phyloP scores from a whole-genome alignment of 805 yeast genomes.

The Candida piceae region DNA sequence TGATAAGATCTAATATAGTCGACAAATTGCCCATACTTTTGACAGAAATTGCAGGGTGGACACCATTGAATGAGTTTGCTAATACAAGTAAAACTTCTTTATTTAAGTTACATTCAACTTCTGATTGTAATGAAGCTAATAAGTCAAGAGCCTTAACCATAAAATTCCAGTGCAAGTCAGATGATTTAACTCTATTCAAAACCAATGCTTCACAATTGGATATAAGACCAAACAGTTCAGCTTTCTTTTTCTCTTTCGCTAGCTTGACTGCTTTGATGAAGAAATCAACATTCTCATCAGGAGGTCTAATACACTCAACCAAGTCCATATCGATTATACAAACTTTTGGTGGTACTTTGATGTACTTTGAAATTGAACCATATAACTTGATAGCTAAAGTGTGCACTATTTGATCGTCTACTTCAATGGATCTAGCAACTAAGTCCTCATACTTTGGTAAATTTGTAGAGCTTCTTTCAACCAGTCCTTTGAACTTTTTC shows the following conservation, averaged over 20 bases:
- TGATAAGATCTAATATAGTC: slow-evolving; percentile 34
- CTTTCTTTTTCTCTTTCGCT: slow-evolving; percentile 61
- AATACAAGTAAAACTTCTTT: slow-evolving; percentile 38
- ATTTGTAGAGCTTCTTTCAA: slow-evolving; percentile 53
- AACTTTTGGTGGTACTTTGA: slow-evolving; percentile 45
- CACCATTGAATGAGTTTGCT: slow-evolving; percentile 44
- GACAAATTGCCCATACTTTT: slow-evolving; percentile 57
- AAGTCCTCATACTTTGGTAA: slow-evolving; percentile 43
- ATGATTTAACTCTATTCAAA: slow-evolving; percentile 18
- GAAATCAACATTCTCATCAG: slow-evolving; percentile 46
- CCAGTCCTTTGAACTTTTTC: slow-evolving; percentile 51
- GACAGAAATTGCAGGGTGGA: slow-evolving; percentile 65
- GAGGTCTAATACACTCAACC: slow-evolving; percentile 51
- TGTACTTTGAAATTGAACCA: slow-evolving; percentile 32
- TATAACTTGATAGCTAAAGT: slow-evolving; percentile 50
- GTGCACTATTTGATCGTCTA: slow-evolving; percentile 54
- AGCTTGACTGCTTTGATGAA: slow-evolving; percentile 54
- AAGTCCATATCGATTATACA: slow-evolving; percentile 46
- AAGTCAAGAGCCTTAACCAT: slow-evolving; percentile 44
- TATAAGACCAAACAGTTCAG: slow-evolving; percentile 36
- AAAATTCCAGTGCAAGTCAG: slow-evolving; percentile 50
- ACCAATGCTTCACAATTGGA: slow-evolving; percentile 37
- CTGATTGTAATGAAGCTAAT: slow-evolving; percentile 48
- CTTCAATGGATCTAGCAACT: slow-evolving; percentile 47
- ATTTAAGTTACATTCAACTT: slow-evolving; percentile 43